Conservation (phyloP, 495 filamentous ascomycete species). For the Aspergillus funiculosus region DNA sequence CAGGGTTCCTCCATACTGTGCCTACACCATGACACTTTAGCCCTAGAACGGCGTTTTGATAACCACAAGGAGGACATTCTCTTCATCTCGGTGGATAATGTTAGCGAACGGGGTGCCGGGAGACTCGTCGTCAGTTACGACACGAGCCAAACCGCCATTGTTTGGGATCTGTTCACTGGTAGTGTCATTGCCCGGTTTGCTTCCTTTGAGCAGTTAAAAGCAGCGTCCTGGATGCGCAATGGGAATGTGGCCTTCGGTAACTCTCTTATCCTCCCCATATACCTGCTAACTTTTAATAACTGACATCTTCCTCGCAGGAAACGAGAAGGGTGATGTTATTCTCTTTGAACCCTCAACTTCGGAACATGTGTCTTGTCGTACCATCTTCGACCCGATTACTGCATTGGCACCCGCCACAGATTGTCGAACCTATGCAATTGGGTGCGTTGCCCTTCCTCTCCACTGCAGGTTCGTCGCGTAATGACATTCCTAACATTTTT, state of each 20-base stretch:
- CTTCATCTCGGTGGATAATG: constrained; percentile 83
- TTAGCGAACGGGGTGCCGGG: constrained; percentile 80
- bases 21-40: constrained; percentile 84
- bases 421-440: constrained; percentile 94
- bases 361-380: constrained; percentile 87
- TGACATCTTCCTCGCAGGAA: constrained; percentile 49
- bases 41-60: constrained; percentile 81
- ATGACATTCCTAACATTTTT: not conserved
- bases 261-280: not conserved
- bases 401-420: constrained; percentile 86
- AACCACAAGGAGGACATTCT: constrained; percentile 72
- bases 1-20: constrained; percentile 74
- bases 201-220: constrained; percentile 78
- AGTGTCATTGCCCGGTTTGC: constrained; percentile 84
- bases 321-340: constrained; percentile 85
- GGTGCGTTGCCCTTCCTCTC: constrained; percentile 57
- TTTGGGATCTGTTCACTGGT: constrained; percentile 94
- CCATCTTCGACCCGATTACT: constrained; percentile 89
- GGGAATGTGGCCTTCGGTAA: constrained; percentile 94
- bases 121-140: constrained; percentile 91
- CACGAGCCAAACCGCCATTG: constrained; percentile 82
- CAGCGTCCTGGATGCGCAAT: constrained; percentile 94
- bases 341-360: constrained; percentile 90
- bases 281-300: too few species aligned
- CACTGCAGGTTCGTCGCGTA: too few species aligned